Evolutionary conservation across 371 early-diverging fungal genomes (phyloP).

Genomic region (Mucor saturninus): DNA sequence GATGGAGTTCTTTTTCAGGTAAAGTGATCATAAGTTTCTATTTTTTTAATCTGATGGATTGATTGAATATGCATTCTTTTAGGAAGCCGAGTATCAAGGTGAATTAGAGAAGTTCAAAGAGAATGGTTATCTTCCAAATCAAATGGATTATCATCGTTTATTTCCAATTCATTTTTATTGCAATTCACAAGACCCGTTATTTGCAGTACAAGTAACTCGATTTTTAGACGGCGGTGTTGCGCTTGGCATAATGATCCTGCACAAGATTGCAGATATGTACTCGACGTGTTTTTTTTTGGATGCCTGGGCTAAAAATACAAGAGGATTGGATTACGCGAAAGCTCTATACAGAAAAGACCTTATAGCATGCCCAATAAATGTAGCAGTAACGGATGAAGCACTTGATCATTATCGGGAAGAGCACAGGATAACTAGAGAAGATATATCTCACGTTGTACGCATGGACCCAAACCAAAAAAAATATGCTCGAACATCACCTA

Average conservation of each 20-base stretch:
- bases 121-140: slow-evolving; percentile 40
- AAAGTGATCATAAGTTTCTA: slow-evolving; percentile 5
- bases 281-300: slow-evolving; percentile 41
- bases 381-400: slow-evolving; percentile 33
- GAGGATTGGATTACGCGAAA: slow-evolving; percentile 20
- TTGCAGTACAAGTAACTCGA: slow-evolving; percentile 41
- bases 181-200: slow-evolving; percentile 35
- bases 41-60: not conserved
- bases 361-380: slow-evolving; percentile 27
- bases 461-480: slow-evolving; percentile 35
- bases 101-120: slow-evolving; percentile 25
- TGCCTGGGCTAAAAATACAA: slow-evolving; percentile 41
- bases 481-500: slow-evolving; percentile 33
- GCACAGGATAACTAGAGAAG: slow-evolving; percentile 22
- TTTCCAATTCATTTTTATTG: slow-evolving; percentile 51
- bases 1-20: slow-evolving; percentile 42
- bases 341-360: slow-evolving; percentile 29
- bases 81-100: slow-evolving; percentile 41
- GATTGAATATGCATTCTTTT: not conserved
- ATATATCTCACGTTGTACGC: slow-evolving; percentile 3
- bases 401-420: slow-evolving; percentile 42
- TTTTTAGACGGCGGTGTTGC: slow-evolving; percentile 47
- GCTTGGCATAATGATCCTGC: slow-evolving; percentile 43
- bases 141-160: slow-evolving; percentile 47
- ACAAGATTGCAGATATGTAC: slow-evolving; percentile 46